These are phyloP conservation scores for Artemisia annua DNA, from an alignment of 129 eudicot genomes.

Conservation along the genomic window DNA sequence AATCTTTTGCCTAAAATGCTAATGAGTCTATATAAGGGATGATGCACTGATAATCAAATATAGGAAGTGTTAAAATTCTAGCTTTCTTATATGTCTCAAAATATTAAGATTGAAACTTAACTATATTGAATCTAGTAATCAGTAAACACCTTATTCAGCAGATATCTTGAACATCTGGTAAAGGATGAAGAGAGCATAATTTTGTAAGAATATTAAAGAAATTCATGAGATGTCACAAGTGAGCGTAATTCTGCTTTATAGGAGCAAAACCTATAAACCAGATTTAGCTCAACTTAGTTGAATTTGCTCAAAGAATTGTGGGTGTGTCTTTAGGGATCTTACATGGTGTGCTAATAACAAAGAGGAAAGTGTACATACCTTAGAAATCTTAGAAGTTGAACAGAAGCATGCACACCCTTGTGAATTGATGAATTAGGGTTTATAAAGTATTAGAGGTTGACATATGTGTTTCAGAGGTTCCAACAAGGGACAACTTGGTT, in stretches of 20 bases:
- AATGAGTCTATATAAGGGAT: neutral
- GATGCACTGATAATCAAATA: neutral
- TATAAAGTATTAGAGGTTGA: neutral
- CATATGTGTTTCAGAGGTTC: constrained; percentile 46
- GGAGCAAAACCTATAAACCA: neutral
- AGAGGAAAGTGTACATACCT: constrained; percentile 30
- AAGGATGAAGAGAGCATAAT: neutral
- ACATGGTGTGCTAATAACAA: neutral
- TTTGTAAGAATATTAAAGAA: neutral
- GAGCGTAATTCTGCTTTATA: constrained; percentile 7
- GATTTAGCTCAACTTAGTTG: neutral
- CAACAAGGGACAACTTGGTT: constrained; percentile 95
- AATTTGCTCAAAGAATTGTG: neutral
- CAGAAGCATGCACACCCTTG: constrained; percentile 22
- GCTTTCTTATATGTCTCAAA: neutral
- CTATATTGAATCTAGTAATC: constrained; percentile 5
- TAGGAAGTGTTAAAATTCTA: neutral
- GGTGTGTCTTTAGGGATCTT: constrained; percentile 19
- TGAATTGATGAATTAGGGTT: constrained; percentile 34
- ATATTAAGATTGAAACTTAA: neutral
- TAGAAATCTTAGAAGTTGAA: constrained; percentile 27
- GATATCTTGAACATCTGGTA: neutral
- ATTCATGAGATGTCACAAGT: neutral
- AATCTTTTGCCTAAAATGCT: too few species aligned
- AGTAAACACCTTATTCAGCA: neutral